phyloP scores from a whole-genome alignment of 1,284 basidiomycete genomes.

The Calocybe gambosa region DNA sequence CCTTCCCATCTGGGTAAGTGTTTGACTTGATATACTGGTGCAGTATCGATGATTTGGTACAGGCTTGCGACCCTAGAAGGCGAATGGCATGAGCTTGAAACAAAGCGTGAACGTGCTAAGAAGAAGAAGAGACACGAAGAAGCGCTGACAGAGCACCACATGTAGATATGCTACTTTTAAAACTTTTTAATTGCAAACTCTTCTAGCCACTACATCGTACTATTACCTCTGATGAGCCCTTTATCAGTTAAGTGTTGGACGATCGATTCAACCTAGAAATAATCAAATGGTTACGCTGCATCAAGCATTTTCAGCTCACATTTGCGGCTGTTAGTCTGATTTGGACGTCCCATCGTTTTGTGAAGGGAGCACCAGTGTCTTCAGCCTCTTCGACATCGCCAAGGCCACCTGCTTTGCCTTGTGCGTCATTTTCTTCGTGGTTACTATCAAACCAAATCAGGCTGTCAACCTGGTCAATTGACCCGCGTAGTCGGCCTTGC shows the following conservation, averaged over 20 bases:
- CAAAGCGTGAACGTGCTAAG: conserved; percentile 78
- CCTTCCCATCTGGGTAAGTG: conserved; percentile 75
- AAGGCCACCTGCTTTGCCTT: conserved; percentile 87
- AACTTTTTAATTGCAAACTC: conserved; percentile 10
- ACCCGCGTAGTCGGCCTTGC: conserved; percentile 85
- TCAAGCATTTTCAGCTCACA: conserved; percentile 38
- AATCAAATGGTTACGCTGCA: neutral
- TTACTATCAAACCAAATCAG: conserved; percentile 87
- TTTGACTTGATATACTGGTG: conserved; percentile 1
- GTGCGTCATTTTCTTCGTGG: conserved; percentile 80
- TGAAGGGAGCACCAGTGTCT: conserved; percentile 82
- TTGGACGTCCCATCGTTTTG: conserved; percentile 88
- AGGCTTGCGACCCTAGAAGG: conserved; percentile 76
- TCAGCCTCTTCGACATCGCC: conserved; percentile 84
- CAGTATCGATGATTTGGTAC: conserved; percentile 13
- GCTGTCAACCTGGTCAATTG: conserved; percentile 90
- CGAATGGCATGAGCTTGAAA: conserved; percentile 94
- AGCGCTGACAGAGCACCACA: conserved; percentile 19
- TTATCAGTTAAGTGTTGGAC: conserved; percentile 72
- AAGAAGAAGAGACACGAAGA: conserved; percentile 53
- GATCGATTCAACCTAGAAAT: conserved; percentile 67
- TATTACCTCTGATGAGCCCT: conserved; percentile 43
- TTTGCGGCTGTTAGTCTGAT: conserved; percentile 82
- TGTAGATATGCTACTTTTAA: conserved; percentile 23
- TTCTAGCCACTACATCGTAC: neutral